These are phyloP conservation scores for Amaranthus tricolor DNA, from an alignment of 179 eudicot genomes.

Conservation along the genomic window DNA sequence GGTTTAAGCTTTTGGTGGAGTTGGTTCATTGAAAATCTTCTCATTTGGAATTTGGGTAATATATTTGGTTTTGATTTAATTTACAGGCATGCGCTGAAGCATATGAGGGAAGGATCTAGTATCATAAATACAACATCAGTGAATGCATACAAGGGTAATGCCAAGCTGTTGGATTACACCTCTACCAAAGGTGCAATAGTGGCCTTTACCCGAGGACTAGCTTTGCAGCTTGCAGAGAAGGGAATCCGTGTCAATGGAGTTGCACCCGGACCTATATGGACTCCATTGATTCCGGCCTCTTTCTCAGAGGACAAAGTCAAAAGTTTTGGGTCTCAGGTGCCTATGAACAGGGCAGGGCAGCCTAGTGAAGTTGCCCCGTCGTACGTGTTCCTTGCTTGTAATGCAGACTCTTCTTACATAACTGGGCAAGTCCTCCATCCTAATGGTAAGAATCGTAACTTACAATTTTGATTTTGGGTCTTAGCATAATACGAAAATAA, in stretches of 20 bases:
- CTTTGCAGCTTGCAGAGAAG: conserved; percentile 56
- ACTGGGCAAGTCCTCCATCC: conserved; percentile 90
- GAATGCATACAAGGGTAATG: conserved; percentile 63
- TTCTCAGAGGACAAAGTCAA: conserved; percentile 49
- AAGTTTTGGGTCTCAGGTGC: conserved; percentile 58
- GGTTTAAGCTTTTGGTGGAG: no score
- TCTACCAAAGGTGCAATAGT: conserved; percentile 84
- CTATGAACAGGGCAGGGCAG: conserved; percentile 86
- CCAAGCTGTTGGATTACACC: conserved; percentile 66
- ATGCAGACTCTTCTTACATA: conserved; percentile 73
- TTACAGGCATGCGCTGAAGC: conserved; percentile 73
- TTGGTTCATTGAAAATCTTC: no score
- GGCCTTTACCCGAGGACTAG: conserved; percentile 66
- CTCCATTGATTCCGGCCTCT: conserved; percentile 69
- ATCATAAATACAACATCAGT: conserved; percentile 85
- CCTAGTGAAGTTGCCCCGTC: conserved; percentile 81
- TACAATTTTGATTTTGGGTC: background rate
- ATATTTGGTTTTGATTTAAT: background rate
- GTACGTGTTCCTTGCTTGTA: conserved; percentile 75
- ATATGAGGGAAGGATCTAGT: conserved; percentile 73
- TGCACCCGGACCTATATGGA: conserved; percentile 91
- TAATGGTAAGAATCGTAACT: conserved; percentile 43
- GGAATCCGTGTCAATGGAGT: conserved; percentile 85
- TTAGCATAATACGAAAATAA: background rate
- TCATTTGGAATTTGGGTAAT: no score